phyloP scores from a whole-genome alignment of 371 early-diverging fungal species.

The Actinomortierella ambigua region DNA sequence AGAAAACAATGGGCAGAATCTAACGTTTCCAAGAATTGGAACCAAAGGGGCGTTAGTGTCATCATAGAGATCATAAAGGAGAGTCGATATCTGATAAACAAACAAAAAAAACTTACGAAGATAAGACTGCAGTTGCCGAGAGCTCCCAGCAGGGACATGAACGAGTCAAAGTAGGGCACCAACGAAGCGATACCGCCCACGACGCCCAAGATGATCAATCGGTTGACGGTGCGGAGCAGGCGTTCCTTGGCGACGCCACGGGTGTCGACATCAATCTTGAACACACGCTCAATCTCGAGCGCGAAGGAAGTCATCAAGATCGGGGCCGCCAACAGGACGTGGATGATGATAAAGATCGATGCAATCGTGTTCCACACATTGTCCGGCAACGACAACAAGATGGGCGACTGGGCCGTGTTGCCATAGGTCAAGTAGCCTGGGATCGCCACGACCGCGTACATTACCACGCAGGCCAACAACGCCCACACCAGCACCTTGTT shows the following conservation, averaged over 20 bases:
- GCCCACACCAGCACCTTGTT: slow-evolving; percentile 69
- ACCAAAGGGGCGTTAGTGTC: too few relatives aligned
- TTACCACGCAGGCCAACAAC: slow-evolving; percentile 68
- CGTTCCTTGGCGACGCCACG: slow-evolving; percentile 36
- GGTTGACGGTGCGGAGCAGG: slow-evolving; percentile 58
- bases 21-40: too few relatives aligned
- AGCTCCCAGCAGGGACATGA: slow-evolving; percentile 84
- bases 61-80: too few relatives aligned
- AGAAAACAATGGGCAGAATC: slow-evolving; percentile 74
- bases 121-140: slow-evolving; percentile 78
- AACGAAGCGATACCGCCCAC: slow-evolving; percentile 64
- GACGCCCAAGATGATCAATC: slow-evolving; percentile 55
- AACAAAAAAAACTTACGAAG: slow-evolving; percentile 53
- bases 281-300: slow-evolving; percentile 61
- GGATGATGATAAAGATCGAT: slow-evolving; percentile 76
- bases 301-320: slow-evolving; percentile 81
- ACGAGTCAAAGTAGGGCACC: slow-evolving; percentile 80
- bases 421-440: slow-evolving; percentile 86
- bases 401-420: slow-evolving; percentile 61
- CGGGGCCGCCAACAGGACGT: slow-evolving; percentile 84
- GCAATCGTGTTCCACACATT: slow-evolving; percentile 57
- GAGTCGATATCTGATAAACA: too few relatives aligned
- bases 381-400: slow-evolving; percentile 68
- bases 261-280: slow-evolving; percentile 17
- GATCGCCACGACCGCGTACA: slow-evolving; percentile 77